Evolutionary conservation across 495 filamentous ascomycete species (phyloP).

Genomic region (Aspergillus campestris): DNA sequence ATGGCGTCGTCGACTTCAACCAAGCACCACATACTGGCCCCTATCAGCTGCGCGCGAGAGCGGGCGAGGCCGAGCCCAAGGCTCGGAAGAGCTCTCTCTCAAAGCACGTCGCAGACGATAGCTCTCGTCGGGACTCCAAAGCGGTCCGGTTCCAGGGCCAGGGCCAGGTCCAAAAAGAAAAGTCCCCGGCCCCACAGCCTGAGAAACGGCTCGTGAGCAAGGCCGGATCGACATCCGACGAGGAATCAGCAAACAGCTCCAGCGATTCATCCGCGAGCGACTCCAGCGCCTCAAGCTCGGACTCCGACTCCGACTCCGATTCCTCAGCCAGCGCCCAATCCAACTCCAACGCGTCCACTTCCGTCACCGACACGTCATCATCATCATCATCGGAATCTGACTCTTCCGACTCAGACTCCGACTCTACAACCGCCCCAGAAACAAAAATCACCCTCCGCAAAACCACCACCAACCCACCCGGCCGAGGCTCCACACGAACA

Average conservation of each 20-base stretch:
- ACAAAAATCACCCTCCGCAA: slow-evolving; percentile 10
- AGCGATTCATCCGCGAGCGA: slow-evolving; percentile 17
- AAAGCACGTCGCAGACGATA: slow-evolving; percentile 4
- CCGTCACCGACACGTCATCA: slow-evolving; percentile 9
- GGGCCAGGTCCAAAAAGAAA: slow-evolving; percentile 6
- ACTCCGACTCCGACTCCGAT: slow-evolving; percentile 12
- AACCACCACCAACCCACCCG: slow-evolving; percentile 23
- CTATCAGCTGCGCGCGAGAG: slow-evolving; percentile 6
- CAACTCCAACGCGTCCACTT: background rate
- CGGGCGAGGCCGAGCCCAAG: background rate
- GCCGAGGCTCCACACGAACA: slow-evolving; percentile 41
- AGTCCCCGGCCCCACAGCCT: background rate
- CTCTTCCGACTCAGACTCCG: slow-evolving; percentile 12
- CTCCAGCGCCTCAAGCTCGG: slow-evolving; percentile 14
- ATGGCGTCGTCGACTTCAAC: slow-evolving; percentile 13
- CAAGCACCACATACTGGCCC: background rate
- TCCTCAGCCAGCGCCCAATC: slow-evolving; percentile 4
- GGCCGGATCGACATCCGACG: slow-evolving; percentile 5
- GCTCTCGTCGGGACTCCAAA: slow-evolving; percentile 24
- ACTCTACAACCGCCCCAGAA: slow-evolving; percentile 27
- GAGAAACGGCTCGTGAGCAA: background rate
- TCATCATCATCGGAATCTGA: slow-evolving; percentile 12
- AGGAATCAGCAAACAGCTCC: slow-evolving; percentile 6
- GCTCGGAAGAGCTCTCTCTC: slow-evolving; percentile 7
- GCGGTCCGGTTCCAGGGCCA: slow-evolving; percentile 22